Percentiles rank a stretch among this genome's conserved stretches.
phyloP scores from a whole-genome alignment of 129 eudicot species.

The Flaveria linearis region DNA sequence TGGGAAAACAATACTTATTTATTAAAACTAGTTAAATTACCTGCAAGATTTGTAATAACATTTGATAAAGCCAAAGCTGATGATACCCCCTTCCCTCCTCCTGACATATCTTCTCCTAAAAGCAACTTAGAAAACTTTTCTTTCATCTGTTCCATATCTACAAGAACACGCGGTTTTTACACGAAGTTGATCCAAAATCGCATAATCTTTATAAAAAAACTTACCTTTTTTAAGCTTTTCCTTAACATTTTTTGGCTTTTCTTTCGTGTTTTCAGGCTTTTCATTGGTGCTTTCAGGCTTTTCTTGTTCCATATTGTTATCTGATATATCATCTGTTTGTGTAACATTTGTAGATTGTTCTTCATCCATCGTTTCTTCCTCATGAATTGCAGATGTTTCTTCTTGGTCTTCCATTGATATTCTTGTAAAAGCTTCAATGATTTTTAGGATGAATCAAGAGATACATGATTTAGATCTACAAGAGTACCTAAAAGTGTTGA shows the following conservation, averaged over 20 bases:
- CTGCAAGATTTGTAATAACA: constrained; percentile 89
- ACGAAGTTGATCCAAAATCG: not conserved
- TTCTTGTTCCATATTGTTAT: constrained; percentile 17
- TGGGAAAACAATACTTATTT: not conserved
- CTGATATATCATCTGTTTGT: constrained; percentile 14
- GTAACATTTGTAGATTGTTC: constrained; percentile 27
- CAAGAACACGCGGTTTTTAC: constrained; percentile 1
- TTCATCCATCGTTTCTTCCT: constrained; percentile 15
- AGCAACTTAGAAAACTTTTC: constrained; percentile 82
- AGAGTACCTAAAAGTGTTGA: not conserved
- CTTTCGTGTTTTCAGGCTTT: constrained; percentile 13
- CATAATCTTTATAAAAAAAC: not conserved
- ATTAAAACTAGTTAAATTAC: constrained; percentile 35
- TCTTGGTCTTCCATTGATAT: constrained; percentile 26
- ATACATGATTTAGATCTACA: constrained; percentile 25
- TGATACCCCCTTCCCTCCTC: constrained; percentile 94
- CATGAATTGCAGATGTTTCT: constrained; percentile 16
- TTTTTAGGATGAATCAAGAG: constrained; percentile 10
- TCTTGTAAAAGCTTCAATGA: not conserved
- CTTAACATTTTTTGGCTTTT: constrained; percentile 10
- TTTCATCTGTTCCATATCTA: constrained; percentile 73
- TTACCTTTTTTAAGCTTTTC: constrained; percentile 31
- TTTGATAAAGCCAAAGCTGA: constrained; percentile 89
- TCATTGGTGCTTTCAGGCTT: constrained; percentile 13
- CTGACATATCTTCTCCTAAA: constrained; percentile 86